These are phyloP conservation scores for Paracamarosporium sp. DNA, from an alignment of 2,329 filamentous ascomycete genomes.

Conservation along the genomic window DNA sequence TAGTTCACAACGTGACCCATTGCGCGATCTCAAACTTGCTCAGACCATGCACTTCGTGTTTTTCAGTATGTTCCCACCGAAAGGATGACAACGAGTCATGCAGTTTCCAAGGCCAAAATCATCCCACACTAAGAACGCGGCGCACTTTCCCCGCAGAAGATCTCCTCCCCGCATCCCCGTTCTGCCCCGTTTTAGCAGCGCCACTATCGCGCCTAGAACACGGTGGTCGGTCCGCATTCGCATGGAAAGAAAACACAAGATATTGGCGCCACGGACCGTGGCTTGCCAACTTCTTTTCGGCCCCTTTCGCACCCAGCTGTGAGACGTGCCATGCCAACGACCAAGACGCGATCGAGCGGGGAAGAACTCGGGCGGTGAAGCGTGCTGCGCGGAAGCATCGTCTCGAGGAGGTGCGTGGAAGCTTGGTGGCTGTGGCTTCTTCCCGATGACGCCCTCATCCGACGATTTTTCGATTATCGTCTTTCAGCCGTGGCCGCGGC, in stretches of 20 bases:
- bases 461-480: neutral
- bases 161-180: neutral
- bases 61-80: neutral
- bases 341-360: conserved; percentile 1
- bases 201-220: neutral
- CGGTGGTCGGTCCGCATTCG: neutral
- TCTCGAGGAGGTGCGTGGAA: neutral
- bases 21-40: too few species aligned
- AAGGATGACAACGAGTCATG: neutral
- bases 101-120: neutral
- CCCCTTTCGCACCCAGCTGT: neutral
- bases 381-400: neutral
- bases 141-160: neutral
- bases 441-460: neutral
- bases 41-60: too few species aligned
- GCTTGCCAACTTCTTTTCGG: neutral
- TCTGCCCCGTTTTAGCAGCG: neutral
- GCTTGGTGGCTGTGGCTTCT: neutral
- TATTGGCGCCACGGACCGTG: conserved; percentile 8
- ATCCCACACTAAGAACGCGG: neutral
- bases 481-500: neutral
- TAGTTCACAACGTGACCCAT: too few species aligned
- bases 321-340: neutral
- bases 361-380: neutral
- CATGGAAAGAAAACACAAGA: neutral